Percentiles rank a stretch among this genome's conserved stretches.
Evolutionary conservation across 176 grass and related monocot species (phyloP).

Genomic region (Carex cristatella): DNA sequence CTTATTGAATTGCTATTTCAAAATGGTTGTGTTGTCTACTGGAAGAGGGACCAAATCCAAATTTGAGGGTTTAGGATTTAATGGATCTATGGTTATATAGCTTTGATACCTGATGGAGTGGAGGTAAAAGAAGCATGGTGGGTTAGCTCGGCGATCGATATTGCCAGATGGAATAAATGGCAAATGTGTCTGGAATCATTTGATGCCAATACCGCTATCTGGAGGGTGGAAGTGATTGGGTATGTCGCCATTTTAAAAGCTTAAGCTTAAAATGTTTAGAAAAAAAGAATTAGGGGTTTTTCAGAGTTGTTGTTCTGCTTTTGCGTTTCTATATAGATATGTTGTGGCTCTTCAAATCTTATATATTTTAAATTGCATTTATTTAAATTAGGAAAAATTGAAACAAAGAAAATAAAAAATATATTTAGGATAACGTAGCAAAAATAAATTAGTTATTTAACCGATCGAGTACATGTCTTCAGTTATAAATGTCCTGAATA

Average conservation of each 20-base stretch:
- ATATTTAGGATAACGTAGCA: too few species aligned
- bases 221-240: neutral
- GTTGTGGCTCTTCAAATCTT: neutral
- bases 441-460: too few species aligned
- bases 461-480: too few species aligned
- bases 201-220: neutral
- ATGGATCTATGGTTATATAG: neutral
- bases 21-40: neutral
- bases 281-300: neutral
- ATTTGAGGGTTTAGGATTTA: neutral
- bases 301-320: neutral
- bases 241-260: neutral
- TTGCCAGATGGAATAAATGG: neutral
- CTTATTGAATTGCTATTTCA: neutral
- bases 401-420: neutral
- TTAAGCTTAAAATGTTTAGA: neutral
- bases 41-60: constrained; percentile 10
- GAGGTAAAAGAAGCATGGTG: neutral
- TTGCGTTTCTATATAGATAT: neutral
- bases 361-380: neutral
- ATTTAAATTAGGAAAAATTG: neutral
- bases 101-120: constrained; percentile 1
- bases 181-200: neutral
- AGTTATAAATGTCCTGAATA: too few species aligned
- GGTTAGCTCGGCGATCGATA: neutral